Evolutionary conservation across 148 eudicot species (phyloP).

Genomic region (Camellia japonica): DNA sequence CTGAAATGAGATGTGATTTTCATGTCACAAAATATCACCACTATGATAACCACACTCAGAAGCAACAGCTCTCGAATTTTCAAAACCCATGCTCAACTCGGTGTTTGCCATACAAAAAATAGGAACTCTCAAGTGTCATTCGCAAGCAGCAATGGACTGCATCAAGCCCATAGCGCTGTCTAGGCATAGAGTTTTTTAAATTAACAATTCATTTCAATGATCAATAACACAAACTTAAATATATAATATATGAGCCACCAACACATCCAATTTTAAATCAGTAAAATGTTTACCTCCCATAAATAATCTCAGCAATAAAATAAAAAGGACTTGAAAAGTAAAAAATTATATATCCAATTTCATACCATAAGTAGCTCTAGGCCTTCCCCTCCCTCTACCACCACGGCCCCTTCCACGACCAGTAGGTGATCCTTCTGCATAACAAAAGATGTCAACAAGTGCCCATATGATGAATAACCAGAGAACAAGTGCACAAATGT

Average conservation of each 20-base stretch:
- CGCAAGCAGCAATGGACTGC: neutral
- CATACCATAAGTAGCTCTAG: constrained; percentile 51
- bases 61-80: neutral
- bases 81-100: neutral
- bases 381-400: constrained; percentile 90
- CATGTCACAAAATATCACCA: constrained; percentile 2
- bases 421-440: constrained; percentile 75
- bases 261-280: neutral
- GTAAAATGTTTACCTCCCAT: neutral
- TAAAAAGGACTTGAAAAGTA: neutral
- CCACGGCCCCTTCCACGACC: constrained; percentile 86
- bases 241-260: neutral
- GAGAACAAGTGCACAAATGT: neutral
- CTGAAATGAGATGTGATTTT: constrained; percentile 27
- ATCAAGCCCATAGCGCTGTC: neutral
- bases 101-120: neutral
- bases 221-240: neutral
- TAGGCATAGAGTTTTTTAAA: neutral
- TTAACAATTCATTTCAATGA: neutral
- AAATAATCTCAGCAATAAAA: neutral
- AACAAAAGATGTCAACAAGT: constrained; percentile 15
- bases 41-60: neutral
- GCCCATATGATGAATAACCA: neutral
- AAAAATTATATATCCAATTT: constrained; percentile 9
- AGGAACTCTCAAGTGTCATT: neutral